phyloP scores from a whole-genome alignment of 345 rosid genomes.

The Salix arbutifolia region DNA sequence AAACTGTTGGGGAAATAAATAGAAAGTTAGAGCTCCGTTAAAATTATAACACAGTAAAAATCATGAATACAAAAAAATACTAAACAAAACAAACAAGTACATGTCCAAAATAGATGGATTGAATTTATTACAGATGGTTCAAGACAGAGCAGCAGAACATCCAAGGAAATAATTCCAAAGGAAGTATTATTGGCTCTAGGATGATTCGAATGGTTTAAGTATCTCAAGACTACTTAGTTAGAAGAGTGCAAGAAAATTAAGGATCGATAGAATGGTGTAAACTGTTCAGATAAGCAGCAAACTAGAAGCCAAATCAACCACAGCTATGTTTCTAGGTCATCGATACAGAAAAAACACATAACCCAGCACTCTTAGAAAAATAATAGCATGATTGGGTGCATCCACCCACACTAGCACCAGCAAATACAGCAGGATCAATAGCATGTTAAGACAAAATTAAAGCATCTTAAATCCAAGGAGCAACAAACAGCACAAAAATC shows the following conservation, averaged over 20 bases:
- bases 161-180: background rate
- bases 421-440: background rate
- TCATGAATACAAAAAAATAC: background rate
- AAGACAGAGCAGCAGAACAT: background rate
- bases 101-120: slow-evolving; percentile 10
- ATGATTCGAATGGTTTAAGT: background rate
- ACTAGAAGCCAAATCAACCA: background rate
- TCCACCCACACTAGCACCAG: background rate
- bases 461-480: slow-evolving; percentile 1
- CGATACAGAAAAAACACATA: background rate
- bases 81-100: background rate
- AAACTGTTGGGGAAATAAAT: slow-evolving; percentile 1
- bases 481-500: background rate
- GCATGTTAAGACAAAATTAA: background rate
- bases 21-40: background rate
- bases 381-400: background rate
- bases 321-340: background rate
- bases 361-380: background rate
- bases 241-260: background rate
- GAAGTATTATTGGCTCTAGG: background rate
- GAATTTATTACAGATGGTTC: background rate
- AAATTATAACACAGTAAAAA: slow-evolving; percentile 4
- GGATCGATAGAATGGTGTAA: background rate
- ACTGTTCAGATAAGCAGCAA: background rate
- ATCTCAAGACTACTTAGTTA: background rate